Evolutionary conservation across 208 protist genomes (phyloP).

Genomic region (Trypanosoma rangeli): DNA sequence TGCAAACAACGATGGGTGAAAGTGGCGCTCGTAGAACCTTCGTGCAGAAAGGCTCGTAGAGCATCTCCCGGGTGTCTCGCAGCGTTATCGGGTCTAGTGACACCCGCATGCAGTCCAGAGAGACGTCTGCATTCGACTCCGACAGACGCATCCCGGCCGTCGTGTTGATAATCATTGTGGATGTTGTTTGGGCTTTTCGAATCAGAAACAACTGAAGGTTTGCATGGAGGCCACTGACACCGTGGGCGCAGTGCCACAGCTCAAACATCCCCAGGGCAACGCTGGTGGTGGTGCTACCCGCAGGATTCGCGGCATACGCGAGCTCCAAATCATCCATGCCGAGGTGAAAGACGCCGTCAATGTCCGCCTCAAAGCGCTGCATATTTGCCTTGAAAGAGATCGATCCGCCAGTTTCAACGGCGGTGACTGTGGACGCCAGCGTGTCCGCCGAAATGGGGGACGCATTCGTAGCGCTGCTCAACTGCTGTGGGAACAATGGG

Average conservation of each 20-base stretch:
- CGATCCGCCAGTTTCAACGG: not conserved
- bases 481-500: not conserved
- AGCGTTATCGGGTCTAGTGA: slow-evolving; percentile 70
- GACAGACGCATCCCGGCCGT: not conserved
- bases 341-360: slow-evolving; percentile 22
- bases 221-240: not conserved
- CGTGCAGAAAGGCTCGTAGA: slow-evolving; percentile 79
- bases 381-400: slow-evolving; percentile 13
- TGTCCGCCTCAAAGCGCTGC: slow-evolving; percentile 20
- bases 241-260: slow-evolving; percentile 8
- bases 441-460: not conserved
- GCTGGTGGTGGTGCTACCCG: not conserved
- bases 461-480: not conserved
- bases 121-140: slow-evolving; percentile 45
- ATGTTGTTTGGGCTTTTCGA: not conserved
- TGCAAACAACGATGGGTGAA: slow-evolving; percentile 56
- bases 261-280: slow-evolving; percentile 5
- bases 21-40: slow-evolving; percentile 70
- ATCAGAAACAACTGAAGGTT: slow-evolving; percentile 17
- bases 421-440: no score
- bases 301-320: not conserved
- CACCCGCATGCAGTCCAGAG: slow-evolving; percentile 35
- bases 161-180: not conserved
- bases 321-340: slow-evolving; percentile 8
- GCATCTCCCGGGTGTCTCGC: slow-evolving; percentile 67